These are phyloP conservation scores for Mycena belliarum DNA, from an alignment of 768 basidiomycete genomes.

Conservation along the genomic window DNA sequence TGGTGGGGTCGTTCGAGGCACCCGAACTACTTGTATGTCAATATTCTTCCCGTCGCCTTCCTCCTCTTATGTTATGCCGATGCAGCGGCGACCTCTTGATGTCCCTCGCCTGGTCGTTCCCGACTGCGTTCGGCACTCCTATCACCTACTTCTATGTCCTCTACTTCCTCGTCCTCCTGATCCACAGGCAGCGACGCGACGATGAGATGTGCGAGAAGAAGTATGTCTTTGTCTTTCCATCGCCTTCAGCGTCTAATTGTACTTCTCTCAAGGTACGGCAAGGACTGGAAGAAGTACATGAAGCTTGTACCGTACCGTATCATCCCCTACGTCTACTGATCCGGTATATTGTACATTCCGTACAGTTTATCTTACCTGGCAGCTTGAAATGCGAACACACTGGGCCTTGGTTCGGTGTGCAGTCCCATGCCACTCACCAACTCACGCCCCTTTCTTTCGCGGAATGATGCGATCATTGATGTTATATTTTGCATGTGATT, in stretches of 20 bases:
- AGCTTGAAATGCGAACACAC: no score
- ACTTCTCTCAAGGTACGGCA: slow-evolving; percentile 68
- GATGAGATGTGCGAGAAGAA: slow-evolving; percentile 91
- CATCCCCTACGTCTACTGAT: slow-evolving; percentile 66
- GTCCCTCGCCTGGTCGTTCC: slow-evolving; percentile 90
- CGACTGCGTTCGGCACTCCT: slow-evolving; percentile 89
- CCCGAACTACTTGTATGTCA: slow-evolving; percentile 86
- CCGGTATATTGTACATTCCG: background rate
- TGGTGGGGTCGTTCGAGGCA: slow-evolving; percentile 98
- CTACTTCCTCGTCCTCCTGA: slow-evolving; percentile 87
- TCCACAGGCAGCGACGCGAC: slow-evolving; percentile 89
- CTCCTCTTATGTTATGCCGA: no score
- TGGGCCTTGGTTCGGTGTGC: no score
- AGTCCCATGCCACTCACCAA: no score
- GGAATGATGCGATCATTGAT: no score
- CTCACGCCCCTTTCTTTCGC: no score
- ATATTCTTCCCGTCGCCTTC: background rate
- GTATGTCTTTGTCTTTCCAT: slow-evolving; percentile 41
- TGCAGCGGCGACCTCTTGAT: slow-evolving; percentile 83
- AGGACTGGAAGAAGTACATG: slow-evolving; percentile 82
- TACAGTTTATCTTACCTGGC: no score
- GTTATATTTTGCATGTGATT: slow-evolving; percentile 19
- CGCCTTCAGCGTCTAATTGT: background rate
- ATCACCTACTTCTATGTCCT: slow-evolving; percentile 93
- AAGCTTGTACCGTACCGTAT: slow-evolving; percentile 72